Evolutionary conservation across 352 stramenopile species (phyloP).

Genomic region (Pythium volutum): DNA sequence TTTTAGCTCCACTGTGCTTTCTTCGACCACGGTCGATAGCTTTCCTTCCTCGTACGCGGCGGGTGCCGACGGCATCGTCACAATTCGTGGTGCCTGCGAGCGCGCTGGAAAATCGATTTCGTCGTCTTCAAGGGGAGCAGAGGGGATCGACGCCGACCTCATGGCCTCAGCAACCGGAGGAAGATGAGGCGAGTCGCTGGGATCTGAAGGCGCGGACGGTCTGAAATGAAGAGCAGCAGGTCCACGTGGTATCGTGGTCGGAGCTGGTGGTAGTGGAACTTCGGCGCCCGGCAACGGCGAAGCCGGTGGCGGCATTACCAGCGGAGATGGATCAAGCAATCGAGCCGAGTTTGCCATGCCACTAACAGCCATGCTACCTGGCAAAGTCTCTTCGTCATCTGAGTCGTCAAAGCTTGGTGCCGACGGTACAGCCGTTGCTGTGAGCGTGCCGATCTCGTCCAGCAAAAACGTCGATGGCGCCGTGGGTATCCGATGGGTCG

Average conservation of each 20-base stretch:
- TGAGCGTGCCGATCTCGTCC: slow-evolving; percentile 7
- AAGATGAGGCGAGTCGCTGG: slow-evolving; percentile 24
- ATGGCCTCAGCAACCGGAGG: not conserved
- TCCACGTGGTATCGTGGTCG: not conserved
- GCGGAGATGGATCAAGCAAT: not conserved
- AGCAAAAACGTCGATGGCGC: slow-evolving; percentile 3
- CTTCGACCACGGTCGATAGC: slow-evolving; percentile 1
- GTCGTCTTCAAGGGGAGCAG: slow-evolving; percentile 26
- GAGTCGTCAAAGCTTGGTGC: slow-evolving; percentile 43
- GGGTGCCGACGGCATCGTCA: slow-evolving; percentile 15
- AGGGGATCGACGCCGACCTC: slow-evolving; percentile 8
- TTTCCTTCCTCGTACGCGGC: not conserved
- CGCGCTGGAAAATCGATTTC: slow-evolving; percentile 10
- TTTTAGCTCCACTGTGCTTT: slow-evolving; percentile 6
- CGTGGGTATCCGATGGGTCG: slow-evolving; percentile 19
- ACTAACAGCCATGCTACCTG: not conserved
- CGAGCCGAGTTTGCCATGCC: not conserved
- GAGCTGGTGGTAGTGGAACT: not conserved
- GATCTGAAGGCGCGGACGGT: slow-evolving; percentile 21
- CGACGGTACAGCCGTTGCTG: slow-evolving; percentile 27
- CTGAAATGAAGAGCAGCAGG: not conserved
- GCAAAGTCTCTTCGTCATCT: slow-evolving; percentile 29
- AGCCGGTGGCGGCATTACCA: not conserved
- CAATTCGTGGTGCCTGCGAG: slow-evolving; percentile 10
- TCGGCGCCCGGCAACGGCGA: not conserved